These are phyloP conservation scores for Butyriboletus loyo DNA, from an alignment of 768 basidiomycete genomes.

Conservation along the genomic window DNA sequence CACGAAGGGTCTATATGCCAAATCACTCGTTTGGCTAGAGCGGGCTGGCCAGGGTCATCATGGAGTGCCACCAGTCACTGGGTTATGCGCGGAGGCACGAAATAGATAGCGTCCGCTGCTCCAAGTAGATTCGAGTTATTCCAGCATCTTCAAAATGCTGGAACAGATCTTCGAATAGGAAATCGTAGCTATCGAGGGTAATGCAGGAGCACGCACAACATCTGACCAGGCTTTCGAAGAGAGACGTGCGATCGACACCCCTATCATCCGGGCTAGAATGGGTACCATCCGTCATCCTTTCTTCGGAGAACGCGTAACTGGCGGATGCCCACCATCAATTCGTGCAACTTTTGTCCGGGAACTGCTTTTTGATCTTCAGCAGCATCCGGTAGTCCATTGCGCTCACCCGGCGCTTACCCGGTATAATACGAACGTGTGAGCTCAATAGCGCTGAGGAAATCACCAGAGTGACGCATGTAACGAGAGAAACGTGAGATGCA, in stretches of 20 bases:
- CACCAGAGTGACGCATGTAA: no score
- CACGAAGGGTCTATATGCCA: no score
- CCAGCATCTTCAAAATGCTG: conserved; percentile 83
- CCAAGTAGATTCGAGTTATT: conserved; percentile 81
- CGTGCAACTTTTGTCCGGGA: no score
- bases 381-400: no score
- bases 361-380: no score
- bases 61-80: no score
- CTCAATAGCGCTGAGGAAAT: conserved; percentile 89
- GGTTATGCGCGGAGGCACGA: conserved; percentile 83
- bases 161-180: conserved; percentile 91
- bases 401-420: no score
- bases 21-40: conserved; percentile 81
- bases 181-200: no score
- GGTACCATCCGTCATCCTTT: conserved; percentile 89
- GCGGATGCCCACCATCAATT: conserved; percentile 83
- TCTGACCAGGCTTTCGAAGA: conserved; percentile 78
- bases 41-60: conserved; percentile 64
- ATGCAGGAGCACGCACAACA: conserved; percentile 77
- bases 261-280: no score
- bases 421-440: conserved; percentile 67
- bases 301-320: conserved; percentile 92
- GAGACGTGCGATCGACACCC: no score
- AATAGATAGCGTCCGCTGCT: conserved; percentile 61
- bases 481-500: no score